Evolutionary conservation across 2,329 filamentous ascomycete species (phyloP).

Genomic region (Intubia oerlemansii): DNA sequence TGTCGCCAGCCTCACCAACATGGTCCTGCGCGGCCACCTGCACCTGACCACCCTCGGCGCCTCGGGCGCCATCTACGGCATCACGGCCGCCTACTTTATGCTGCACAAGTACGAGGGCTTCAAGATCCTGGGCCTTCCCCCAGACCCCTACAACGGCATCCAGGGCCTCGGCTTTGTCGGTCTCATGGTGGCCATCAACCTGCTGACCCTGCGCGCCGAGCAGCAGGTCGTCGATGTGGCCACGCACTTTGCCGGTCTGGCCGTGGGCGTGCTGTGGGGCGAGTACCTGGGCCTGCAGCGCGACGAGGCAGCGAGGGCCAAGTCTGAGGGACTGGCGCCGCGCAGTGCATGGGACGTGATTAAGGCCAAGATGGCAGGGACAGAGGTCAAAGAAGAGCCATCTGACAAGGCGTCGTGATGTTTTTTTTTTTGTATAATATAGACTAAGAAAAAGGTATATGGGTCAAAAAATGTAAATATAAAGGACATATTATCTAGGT

Average conservation of each 20-base stretch:
- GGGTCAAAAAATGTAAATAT: too few species aligned
- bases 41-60: constrained; percentile 39
- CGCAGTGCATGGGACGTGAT: constrained; percentile 2
- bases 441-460: too few species aligned
- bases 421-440: too few species aligned
- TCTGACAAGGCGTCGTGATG: too few species aligned
- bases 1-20: constrained; percentile 30
- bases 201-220: constrained; percentile 23
- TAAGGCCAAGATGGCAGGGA: too few species aligned
- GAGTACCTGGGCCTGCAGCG: constrained; percentile 14
- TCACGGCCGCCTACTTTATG: constrained; percentile 41
- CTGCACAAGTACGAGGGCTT: constrained; percentile 33
- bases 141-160: constrained; percentile 28
- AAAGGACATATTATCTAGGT: too few species aligned
- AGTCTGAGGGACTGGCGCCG: constrained; percentile 3
- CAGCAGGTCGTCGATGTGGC: constrained; percentile 25
- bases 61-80: constrained; percentile 40
- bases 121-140: constrained; percentile 33
- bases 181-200: constrained; percentile 26
- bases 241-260: constrained; percentile 30
- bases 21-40: constrained; percentile 24
- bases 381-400: too few species aligned
- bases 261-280: constrained; percentile 21
- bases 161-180: constrained; percentile 32
- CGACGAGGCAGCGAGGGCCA: constrained; percentile 8